Evolutionary conservation across 345 rosid species (phyloP), one percentile per base, ranked within the genome.

Genomic region (Kandelia obovata): DNA sequence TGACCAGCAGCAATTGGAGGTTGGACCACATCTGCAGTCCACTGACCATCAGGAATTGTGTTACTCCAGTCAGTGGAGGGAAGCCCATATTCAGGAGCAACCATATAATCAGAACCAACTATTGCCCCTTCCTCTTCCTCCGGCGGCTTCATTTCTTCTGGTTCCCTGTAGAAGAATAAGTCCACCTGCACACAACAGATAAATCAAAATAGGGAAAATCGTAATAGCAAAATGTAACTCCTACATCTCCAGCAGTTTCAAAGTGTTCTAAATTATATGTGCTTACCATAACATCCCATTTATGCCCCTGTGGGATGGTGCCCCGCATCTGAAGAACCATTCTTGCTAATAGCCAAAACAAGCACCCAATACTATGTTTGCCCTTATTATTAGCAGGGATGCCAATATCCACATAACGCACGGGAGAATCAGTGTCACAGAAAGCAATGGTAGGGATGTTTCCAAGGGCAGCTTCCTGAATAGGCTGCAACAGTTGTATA

Each of bases 231-330:
- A 69, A 5, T 23, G n/a, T 4, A 13, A 46, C 35, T 11, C 7
- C 16, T 16, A 6, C 25, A 43, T 6, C 27, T 31, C 16, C 21
- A 5, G 13, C 30, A 52, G 53, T 9, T 19, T 23, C 32, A 46
- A 30, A 4, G 5, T 25, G 19, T 10, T 7, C 0, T 13, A 65
- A 27, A 53, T 32, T 52, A 53, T 6, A 32, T 21, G 20, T 52
- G 21, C 21, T 34, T 62, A 77, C 80, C 80, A 77, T 77, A 11
- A 73, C 66, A 30, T 77, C 80, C 80, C 80, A 77, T 55, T 77
- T 77, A 56, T 77, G 80, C 25, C 72, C 72, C 37, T 23, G 72
- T 8, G 35, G 72, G 35, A 68, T 68, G 15, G 65, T 43, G 8
- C 55, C 64, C 10, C 64, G 64, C 72, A 68, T 68, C 53, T 68